Base-by-base conservation (phyloP, 805 yeast genomes). In the Cyberlindnera euphorbiae region DNA sequence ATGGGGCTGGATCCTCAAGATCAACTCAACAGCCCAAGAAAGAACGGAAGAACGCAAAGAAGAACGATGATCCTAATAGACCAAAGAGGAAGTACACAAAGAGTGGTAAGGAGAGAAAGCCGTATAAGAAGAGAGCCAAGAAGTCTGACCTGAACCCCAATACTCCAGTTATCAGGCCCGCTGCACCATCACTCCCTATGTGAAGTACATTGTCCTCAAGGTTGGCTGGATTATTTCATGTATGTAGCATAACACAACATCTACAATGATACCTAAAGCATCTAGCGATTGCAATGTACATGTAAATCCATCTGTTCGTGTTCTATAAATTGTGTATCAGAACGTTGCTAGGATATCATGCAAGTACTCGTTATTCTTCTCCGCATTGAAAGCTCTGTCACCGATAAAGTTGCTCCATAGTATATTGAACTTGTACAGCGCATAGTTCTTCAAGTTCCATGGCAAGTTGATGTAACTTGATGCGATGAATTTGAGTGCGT, bases 351-450 rank as follows among this genome's bases (percentile, higher is more conserved):
- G 22, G 25, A 51, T 51, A 6, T 40, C 40, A 13, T 45, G 48
- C 28, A 53, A 35, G 28, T 45, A 51, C 33, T 47, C 49, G 14
- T 47, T 36, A 16, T 42, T 39, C 28, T 50, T 41, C 17, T 36
- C 35, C 33, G 51, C 47, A 28, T 59, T 56, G 15, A 69, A 44
- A n/a, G 17, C 15, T 13, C 17, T 27, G 16, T 40, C 71, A n/a
- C 95, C 95, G 38, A 86, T 69, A 53, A 86, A 83, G 25, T 56
- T 56, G 52, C 82, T 79, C 96, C 96, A 90, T 56, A 73, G 68
- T 26, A 67, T 63, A 39, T 70, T 71, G 25, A 73, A 30, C 42
- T 77, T 66, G 36, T 68, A 62, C 32, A 87, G 46, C 8, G 62
- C 45, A 37, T 75, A 45, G 25, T 73, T 69, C 61, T 71, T 75